Base-by-base conservation (phyloP, 495 filamentous ascomycete genomes). In the Podospora didyma region DNA sequence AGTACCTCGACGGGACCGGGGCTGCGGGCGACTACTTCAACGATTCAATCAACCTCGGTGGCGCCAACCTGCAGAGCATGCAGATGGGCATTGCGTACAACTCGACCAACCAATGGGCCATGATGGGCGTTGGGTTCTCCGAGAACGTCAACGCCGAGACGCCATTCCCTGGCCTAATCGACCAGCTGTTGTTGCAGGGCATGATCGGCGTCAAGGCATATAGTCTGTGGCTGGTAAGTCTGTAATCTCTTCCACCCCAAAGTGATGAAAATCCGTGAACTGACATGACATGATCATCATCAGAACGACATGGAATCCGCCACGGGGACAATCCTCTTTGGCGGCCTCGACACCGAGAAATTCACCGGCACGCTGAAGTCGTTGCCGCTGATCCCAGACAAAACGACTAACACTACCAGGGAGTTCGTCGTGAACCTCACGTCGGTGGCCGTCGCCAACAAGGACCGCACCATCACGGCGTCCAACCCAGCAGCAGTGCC, bases 101-200 rank as follows among this genome's bases (percentile, higher is more conserved):
- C 1, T 90, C 89, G 20, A 78, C 73, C 14, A 88, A 86, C 35
- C 48, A 64, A 58, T 83, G 89, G 71, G 90, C 89, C 44, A 90
- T 97, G 17, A 73, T 96, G 41, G 92, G 92, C 22, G 88, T 97
- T 58, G 91, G 92, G 17, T 96, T 96, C 63, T 57, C 79, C 6
- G 63, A 79, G 34, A 90, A 94, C 63, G 90, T 94, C 67, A 89
- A 86, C 35, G 77, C 81, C 24, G 75, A 76, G 3, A 71, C 75
- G 54, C 53, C 71, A 7, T 97, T 96, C 67, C 68, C 83, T 34
- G 96, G 95, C 64, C 75, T 96, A 12, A 87, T 90, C 9, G 79
- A 79, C 55, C 74, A 84, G 14, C 80, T 97, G 80, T 82, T 83
- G 26, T 67, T 86, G 21, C 73, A 83, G 23, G 85, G 83, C 1